Evolutionary conservation across 768 basidiomycete genomes (phyloP), one percentile per base, ranked within the genome.

Genomic region (Leccinum truebloodii): DNA sequence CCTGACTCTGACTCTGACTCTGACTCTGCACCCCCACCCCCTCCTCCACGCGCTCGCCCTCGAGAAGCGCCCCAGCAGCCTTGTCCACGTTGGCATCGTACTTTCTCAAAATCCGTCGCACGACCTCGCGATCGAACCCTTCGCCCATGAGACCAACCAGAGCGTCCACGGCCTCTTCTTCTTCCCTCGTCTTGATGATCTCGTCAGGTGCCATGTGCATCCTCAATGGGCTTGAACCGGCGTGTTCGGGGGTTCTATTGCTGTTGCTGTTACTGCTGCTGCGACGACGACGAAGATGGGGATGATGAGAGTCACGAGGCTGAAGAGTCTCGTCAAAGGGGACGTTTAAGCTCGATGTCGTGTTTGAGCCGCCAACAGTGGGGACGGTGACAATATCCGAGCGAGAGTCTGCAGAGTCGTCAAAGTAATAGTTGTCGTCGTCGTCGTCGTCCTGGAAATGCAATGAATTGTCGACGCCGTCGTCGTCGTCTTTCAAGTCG

Each of bases 61-160:
- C 75, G 13, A 86, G 63, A 10, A 86, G 76, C 2, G 85, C 85
- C 51, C 79, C 78, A 0, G 79, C 84, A 13, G 85, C 84, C 68
- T 81, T 83, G 52, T 82, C 77, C 57, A 82, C 73, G 61, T 89
- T 78, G 24, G 87, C 85, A 41, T 81, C 81, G 70, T 84, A 79
- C 70, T 86, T 86, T 57, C 83, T 77, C 58, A 88, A 76, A 22
- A 89, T 78, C n/a, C 80, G 77, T 30, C 81, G 81, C 7, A 80
- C 84, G 20, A 82, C 75, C 34, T 81, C 79, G 10, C 71, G 71
- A 57, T 83, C 80, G 50, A 76, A 65, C 6, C 60, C 69, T n/a
- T 70, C 73, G 20, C 73, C 79, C 78, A 81, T 79, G 63, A 82
- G 66, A 2, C 70, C 59, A 12, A 65, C 72, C 53, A 82, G 59